Conservation (phyloP, 2,329 filamentous ascomycete species). For the Penicillium verrucosum region DNA sequence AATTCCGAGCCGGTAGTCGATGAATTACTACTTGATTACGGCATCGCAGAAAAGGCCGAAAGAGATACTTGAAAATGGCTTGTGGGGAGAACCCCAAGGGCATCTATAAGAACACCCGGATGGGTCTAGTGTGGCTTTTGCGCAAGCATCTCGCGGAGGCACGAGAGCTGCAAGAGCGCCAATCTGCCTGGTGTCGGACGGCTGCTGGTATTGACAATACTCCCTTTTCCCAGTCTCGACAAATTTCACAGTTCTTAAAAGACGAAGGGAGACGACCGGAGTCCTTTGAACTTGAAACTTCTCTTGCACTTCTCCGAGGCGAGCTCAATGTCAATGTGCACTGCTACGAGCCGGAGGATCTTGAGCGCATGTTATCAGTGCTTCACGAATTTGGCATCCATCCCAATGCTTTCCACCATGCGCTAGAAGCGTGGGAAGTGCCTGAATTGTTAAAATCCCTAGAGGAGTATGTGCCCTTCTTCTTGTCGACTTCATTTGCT, state of each 20-base stretch:
- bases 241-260: neutral
- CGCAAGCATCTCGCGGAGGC: neutral
- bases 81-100: neutral
- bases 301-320: neutral
- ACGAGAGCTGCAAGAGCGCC: neutral
- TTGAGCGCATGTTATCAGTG: neutral
- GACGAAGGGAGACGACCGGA: neutral
- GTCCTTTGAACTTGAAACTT: neutral
- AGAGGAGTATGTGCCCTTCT: neutral
- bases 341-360: neutral
- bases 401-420: neutral
- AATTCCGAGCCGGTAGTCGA: neutral
- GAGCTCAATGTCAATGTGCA: neutral
- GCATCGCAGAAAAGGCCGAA: neutral
- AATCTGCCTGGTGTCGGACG: neutral
- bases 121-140: neutral
- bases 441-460: neutral
- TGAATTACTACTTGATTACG: neutral
- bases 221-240: neutral
- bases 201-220: neutral
- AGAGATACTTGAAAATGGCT: neutral
- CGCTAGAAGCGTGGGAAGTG: neutral
- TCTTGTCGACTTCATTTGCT: neutral
- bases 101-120: neutral
- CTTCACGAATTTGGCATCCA: neutral